Base-by-base conservation (phyloP, 2,329 filamentous ascomycete genomes). In the Lachnellula subtilissima region DNA sequence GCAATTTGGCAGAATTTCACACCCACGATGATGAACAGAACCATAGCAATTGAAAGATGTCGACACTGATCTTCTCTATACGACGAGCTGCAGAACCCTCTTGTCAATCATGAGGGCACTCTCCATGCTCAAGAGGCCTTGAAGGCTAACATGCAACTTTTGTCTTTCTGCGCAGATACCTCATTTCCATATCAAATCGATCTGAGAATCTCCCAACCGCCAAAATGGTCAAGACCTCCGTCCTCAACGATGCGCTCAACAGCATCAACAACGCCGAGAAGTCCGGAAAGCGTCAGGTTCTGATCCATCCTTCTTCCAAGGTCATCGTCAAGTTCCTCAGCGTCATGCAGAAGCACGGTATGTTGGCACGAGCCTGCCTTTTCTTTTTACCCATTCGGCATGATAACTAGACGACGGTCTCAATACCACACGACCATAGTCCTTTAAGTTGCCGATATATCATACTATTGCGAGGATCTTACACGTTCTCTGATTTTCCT, bases 391-490 rank as follows among this genome's bases (percentile, higher is more conserved):
- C 57, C 61, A 66, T 86, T 94, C 94, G 93, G 92, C 88, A 88
- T 97, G 91, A 97, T 97, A 97, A 97, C 94, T 99, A 96, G 93
- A 90, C 88, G 87, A 91, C 85, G 85, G 87, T 93, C 87, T 87
- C 85, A 84, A 83, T 75, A 73, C 80, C 77, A 82, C 78, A 97
- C 91, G 89, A 88, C 86, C 83, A 87, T 86, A 91, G 93, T 91
- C 92, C 91, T 99, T 97, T 99, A 97, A 97, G 86, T 95, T 86
- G 85, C 91, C 93, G 94, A 95, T 89, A 99, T 78, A 99, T 94
- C 76, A 79, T 89, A 73, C 58, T 11, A 70, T 75, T 76, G 84
- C 87, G 87, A 87, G 84, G 87, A 88, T 93, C 91, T 97, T 96
- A 96, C 91, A 96, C 88, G 88, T 95, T 91, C 85, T 87, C 87